Percentiles rank a stretch among this genome's conserved stretches.
phyloP scores from a whole-genome alignment of 129 eudicot species.

The sunflower (Helianthus annuus) region DNA sequence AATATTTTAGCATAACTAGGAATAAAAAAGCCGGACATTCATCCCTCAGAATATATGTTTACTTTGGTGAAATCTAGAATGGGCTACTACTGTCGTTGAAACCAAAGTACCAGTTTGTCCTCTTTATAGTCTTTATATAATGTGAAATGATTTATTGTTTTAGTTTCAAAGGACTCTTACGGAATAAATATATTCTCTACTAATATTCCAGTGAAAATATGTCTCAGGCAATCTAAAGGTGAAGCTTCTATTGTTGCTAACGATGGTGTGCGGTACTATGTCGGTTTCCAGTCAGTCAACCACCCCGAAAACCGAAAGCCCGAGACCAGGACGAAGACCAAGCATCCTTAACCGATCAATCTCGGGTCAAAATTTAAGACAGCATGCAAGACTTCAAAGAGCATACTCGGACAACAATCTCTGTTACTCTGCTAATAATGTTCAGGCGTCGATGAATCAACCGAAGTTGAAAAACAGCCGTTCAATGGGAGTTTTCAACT shows the following conservation, averaged over 20 bases:
- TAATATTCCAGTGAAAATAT: constrained; percentile 4
- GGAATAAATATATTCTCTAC: constrained; percentile 22
- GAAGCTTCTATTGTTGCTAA: constrained; percentile 12
- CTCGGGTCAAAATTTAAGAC: constrained; percentile 50
- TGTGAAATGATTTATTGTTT: constrained; percentile 13
- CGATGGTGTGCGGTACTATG: constrained; percentile 54
- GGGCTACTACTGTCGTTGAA: constrained; percentile 29
- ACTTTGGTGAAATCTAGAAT: constrained; percentile 14
- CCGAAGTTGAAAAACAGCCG: constrained; percentile 52
- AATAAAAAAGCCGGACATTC: constrained; percentile 4
- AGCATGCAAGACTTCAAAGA: constrained; percentile 42
- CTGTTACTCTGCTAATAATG: constrained; percentile 38
- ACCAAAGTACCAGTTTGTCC: constrained; percentile 40
- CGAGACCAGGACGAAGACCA: constrained; percentile 22
- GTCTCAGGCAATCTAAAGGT: constrained; percentile 35
- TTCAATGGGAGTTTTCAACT: constrained; percentile 57
- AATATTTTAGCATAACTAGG: constrained; percentile 5
- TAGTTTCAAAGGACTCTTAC: constrained; percentile 21
- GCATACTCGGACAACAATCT: constrained; percentile 66
- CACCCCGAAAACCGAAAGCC: constrained; percentile 30
- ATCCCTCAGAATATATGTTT: constrained; percentile 28
- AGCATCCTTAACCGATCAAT: constrained; percentile 44
- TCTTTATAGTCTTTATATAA: constrained; percentile 32
- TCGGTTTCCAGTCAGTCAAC: constrained; percentile 41
- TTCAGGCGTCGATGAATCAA: constrained; percentile 35